Conservation (phyloP, 2,329 filamentous ascomycete genomes). For the Venturia asperata region DNA sequence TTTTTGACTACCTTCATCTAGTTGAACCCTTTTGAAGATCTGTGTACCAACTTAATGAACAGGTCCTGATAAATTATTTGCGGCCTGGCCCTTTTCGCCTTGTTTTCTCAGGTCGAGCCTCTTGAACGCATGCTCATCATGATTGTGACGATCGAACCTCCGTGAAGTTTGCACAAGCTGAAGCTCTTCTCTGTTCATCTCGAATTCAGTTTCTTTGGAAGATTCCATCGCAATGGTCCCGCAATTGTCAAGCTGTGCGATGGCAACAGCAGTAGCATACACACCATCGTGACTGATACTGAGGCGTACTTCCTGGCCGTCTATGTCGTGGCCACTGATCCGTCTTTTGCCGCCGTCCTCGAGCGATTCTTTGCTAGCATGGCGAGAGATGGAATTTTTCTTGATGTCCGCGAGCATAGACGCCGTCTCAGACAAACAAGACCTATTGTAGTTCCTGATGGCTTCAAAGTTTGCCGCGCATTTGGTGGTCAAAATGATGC, state of each 20-base stretch:
- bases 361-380: not conserved
- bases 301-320: slow-evolving; percentile 55
- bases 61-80: too few species aligned
- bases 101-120: not conserved
- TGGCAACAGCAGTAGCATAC: slow-evolving; percentile 65
- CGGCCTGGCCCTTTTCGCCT: not conserved
- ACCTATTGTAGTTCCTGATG: slow-evolving; percentile 22
- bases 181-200: not conserved
- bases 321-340: slow-evolving; percentile 15
- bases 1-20: too few species aligned
- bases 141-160: not conserved
- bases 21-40: too few species aligned
- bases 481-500: slow-evolving; percentile 21
- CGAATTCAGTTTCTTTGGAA: not conserved
- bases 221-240: not conserved
- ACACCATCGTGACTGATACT: slow-evolving; percentile 85
- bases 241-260: slow-evolving; percentile 32
- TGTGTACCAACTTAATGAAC: too few species aligned
- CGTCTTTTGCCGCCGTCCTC: not conserved
- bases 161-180: not conserved
- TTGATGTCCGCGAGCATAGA: not conserved
- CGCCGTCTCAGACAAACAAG: not conserved
- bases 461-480: slow-evolving; percentile 27
- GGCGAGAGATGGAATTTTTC: not conserved
- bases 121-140: not conserved